Evolutionary conservation across 2,329 filamentous ascomycete genomes (phyloP).

Genomic region (Pyrenochaeta sp.): DNA sequence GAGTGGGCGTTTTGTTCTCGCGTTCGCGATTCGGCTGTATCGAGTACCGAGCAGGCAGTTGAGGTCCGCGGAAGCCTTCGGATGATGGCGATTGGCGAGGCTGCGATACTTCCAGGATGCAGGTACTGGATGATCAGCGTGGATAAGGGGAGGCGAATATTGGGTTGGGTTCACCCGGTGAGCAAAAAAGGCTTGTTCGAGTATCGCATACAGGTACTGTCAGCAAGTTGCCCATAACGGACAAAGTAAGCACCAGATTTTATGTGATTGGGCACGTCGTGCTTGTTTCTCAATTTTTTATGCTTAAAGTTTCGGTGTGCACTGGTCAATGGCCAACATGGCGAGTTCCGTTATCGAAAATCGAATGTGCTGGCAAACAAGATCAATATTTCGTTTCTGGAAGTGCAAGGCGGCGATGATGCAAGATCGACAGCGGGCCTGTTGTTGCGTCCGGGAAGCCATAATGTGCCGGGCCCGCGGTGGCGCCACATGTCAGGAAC

Average conservation of each 20-base stretch:
- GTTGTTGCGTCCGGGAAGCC: conserved; percentile 14
- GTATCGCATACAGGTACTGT: neutral
- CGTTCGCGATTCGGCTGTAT: neutral
- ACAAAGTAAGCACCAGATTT: neutral
- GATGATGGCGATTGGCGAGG: conserved; percentile 14
- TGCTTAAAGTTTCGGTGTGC: neutral
- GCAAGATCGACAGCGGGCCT: conserved; percentile 21
- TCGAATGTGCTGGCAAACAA: neutral
- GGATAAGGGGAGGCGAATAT: conserved; percentile 2
- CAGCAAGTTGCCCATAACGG: conserved; percentile 1
- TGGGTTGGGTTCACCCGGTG: conserved; percentile 12
- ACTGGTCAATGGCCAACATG: neutral
- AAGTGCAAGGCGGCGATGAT: neutral
- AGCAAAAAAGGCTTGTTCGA: neutral
- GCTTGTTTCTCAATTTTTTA: neutral
- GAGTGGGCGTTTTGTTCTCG: neutral
- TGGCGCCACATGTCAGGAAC: conserved; percentile 29
- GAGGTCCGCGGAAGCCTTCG: conserved; percentile 7
- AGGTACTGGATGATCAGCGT: neutral
- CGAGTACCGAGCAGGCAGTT: conserved; percentile 13
- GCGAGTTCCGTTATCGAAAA: neutral
- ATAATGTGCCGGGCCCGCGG: conserved; percentile 18
- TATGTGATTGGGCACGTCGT: neutral
- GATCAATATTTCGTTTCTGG: neutral
- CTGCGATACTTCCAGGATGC: neutral